Conservation (phyloP, 148 eudicot genomes). For the Fagopyrum esculentum region DNA sequence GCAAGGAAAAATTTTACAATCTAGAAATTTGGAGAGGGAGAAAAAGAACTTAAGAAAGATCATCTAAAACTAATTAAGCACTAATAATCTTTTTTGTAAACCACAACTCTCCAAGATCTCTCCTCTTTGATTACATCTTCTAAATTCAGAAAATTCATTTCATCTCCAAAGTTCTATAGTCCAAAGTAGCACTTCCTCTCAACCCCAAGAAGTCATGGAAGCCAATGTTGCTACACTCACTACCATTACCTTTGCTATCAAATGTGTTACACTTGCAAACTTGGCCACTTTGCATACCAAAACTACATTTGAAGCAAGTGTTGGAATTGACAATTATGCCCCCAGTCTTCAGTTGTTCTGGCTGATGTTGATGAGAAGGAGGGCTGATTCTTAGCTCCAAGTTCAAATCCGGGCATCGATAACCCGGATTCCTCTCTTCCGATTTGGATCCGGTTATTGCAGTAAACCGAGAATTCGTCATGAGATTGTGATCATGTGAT, state of each 20-base stretch:
- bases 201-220: constrained; percentile 65
- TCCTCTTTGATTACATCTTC: neutral
- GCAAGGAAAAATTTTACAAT: constrained; percentile 1
- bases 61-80: constrained; percentile 5
- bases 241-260: constrained; percentile 18
- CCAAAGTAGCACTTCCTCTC: constrained; percentile 49
- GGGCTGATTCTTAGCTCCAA: constrained; percentile 84
- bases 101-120: neutral
- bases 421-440: constrained; percentile 1
- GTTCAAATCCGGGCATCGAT: constrained; percentile 48
- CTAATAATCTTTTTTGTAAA: neutral
- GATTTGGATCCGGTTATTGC: neutral
- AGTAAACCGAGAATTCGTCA: neutral
- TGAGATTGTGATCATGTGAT: neutral
- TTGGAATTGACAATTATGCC: neutral
- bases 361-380: constrained; percentile 34
- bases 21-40: neutral
- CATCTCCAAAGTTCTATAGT: constrained; percentile 79
- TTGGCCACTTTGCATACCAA: constrained; percentile 50
- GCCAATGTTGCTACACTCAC: constrained; percentile 31
- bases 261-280: constrained; percentile 46
- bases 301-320: constrained; percentile 55
- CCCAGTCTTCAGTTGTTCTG: constrained; percentile 6
- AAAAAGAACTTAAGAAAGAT: neutral
- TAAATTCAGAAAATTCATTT: constrained; percentile 22